Evolutionary conservation across 2,329 filamentous ascomycete genomes (phyloP).

Genomic region (Colletotrichum graminicola): DNA sequence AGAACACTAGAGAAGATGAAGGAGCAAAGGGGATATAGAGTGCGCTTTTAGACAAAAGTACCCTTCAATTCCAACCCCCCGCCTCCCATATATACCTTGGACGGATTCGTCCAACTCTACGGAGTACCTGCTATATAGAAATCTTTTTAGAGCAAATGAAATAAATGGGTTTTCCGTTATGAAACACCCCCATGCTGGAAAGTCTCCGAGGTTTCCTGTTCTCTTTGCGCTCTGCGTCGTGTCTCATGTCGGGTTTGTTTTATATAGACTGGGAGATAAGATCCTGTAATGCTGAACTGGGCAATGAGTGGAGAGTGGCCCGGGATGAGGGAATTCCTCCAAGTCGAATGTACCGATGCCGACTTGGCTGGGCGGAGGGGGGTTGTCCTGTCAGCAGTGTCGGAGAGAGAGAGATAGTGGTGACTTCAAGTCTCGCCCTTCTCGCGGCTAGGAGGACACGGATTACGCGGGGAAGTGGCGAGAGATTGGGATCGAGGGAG

Average conservation of each 20-base stretch:
- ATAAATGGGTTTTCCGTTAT: background rate
- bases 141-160: conserved; percentile 28
- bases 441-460: background rate
- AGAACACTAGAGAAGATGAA: background rate
- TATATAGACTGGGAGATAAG: too few relatives aligned
- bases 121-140: conserved; percentile 13
- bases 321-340: too few relatives aligned
- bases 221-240: too few relatives aligned
- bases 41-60: conserved; percentile 23
- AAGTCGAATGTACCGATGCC: background rate
- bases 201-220: too few relatives aligned
- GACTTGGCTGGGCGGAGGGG: background rate
- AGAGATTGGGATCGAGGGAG: background rate
- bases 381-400: background rate
- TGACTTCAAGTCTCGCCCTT: background rate
- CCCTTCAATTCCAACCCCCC: background rate
- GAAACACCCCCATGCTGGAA: too few relatives aligned
- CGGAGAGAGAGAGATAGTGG: too few relatives aligned
- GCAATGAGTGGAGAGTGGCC: too few relatives aligned
- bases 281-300: too few relatives aligned
- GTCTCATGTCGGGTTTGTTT: too few relatives aligned
- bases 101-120: background rate
- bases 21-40: conserved; percentile 2
- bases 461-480: background rate
- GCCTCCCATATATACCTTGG: background rate